phyloP scores from a whole-genome alignment of 1,284 basidiomycete species.

The Hypsizygus ulmarius region DNA sequence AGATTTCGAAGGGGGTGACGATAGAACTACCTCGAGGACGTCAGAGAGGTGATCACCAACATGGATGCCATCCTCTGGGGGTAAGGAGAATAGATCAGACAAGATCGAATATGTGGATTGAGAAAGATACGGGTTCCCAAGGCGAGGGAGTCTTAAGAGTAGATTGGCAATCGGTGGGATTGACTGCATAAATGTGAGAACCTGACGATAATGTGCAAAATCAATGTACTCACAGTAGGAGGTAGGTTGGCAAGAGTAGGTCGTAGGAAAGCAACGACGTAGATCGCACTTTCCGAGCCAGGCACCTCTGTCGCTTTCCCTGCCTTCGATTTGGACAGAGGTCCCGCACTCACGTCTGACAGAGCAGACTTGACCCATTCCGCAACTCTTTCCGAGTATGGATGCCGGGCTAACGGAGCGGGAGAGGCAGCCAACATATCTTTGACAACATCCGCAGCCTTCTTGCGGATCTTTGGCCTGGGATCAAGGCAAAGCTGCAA shows the following conservation, averaged over 20 bases:
- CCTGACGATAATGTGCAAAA: conserved; percentile 12
- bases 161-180: conserved; percentile 66
- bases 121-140: conserved; percentile 84
- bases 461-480: conserved; percentile 91
- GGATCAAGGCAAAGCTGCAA: conserved; percentile 84
- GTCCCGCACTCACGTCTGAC: conserved; percentile 61
- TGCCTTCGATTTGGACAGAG: conserved; percentile 55
- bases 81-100: conserved; percentile 66
- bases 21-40: conserved; percentile 71
- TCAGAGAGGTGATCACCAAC: conserved; percentile 60
- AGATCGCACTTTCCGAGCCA: conserved; percentile 74
- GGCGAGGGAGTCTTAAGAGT: conserved; percentile 75
- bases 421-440: conserved; percentile 77
- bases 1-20: conserved; percentile 69
- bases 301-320: conserved; percentile 59
- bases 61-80: conserved; percentile 45
- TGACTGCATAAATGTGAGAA: conserved; percentile 45
- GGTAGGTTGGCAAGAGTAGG: conserved; percentile 64
- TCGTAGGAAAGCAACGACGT: conserved; percentile 75
- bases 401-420: conserved; percentile 74
- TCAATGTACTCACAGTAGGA: conserved; percentile 50
- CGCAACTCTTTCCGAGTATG: conserved; percentile 78
- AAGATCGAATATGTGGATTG: conserved; percentile 81
- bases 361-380: conserved; percentile 78
- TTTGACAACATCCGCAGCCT: conserved; percentile 83